These are phyloP conservation scores for Mycena sp. DNA, from an alignment of 1,284 basidiomycete genomes.

Conservation along the genomic window DNA sequence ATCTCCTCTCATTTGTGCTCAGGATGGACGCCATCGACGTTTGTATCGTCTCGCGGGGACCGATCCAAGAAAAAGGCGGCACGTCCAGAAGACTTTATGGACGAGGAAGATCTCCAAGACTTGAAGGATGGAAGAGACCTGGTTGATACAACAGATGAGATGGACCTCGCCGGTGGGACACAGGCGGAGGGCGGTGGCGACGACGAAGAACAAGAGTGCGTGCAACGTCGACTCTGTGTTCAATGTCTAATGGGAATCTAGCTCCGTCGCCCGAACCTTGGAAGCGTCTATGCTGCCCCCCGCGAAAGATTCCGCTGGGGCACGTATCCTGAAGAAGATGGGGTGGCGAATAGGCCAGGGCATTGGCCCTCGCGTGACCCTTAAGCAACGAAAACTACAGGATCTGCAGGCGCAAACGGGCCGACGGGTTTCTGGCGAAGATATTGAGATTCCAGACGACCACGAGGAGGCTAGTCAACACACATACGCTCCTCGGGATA, in stretches of 20 bases:
- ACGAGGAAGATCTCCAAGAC: constrained; percentile 95
- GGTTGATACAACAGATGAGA: constrained; percentile 80
- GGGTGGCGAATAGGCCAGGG: constrained; percentile 96
- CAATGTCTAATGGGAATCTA: constrained; percentile 39
- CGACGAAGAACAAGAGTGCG: constrained; percentile 67
- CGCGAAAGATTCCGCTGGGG: constrained; percentile 79
- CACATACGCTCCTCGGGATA: constrained; percentile 87
- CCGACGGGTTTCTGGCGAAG: constrained; percentile 46
- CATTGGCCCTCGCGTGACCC: constrained; percentile 90
- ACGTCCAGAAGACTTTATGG: constrained; percentile 96
- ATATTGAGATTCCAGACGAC: constrained; percentile 57
- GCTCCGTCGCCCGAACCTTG: constrained; percentile 69
- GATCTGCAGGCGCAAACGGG: constrained; percentile 59
- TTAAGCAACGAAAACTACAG: constrained; percentile 78
- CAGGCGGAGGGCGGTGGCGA: constrained; percentile 56
- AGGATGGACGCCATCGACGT: constrained; percentile 96
- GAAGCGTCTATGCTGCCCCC: constrained; percentile 68
- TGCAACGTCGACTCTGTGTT: constrained; percentile 29
- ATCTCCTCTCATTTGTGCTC: constrained; percentile 10
- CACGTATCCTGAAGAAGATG: constrained; percentile 90
- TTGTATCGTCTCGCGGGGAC: constrained; percentile 85
- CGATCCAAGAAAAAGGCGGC: constrained; percentile 69
- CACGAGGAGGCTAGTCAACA: constrained; percentile 88
- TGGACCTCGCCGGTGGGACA: constrained; percentile 71
- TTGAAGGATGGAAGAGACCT: constrained; percentile 77